These are phyloP conservation scores for Geum urbanum DNA, from an alignment of 306 rosid genomes.

Conservation along the genomic window DNA sequence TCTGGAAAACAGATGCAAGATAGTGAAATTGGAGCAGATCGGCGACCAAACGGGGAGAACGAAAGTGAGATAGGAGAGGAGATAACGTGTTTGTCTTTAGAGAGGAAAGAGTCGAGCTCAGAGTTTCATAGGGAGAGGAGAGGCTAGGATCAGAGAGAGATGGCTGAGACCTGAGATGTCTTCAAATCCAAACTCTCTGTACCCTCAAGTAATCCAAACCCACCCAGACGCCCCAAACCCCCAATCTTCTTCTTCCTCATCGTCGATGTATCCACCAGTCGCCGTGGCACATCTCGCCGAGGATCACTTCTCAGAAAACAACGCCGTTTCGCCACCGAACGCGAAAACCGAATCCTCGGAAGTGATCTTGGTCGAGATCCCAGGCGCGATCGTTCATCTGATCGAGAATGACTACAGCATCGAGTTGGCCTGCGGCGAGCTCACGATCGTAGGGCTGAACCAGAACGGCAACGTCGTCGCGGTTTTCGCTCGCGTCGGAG, in stretches of 20 bases:
- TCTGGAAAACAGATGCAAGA: too few relatives aligned
- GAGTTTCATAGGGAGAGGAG: too few relatives aligned
- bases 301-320: slow-evolving; percentile 43
- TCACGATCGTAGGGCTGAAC: slow-evolving; percentile 40
- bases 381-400: slow-evolving; percentile 63
- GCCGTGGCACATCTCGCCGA: slow-evolving; percentile 34
- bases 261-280: slow-evolving; percentile 43
- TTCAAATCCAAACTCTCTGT: slow-evolving; percentile 27
- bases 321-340: slow-evolving; percentile 11
- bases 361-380: slow-evolving; percentile 46
- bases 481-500: slow-evolving; percentile 61
- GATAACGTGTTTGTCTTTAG: too few relatives aligned
- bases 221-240: slow-evolving; percentile 40
- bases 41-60: too few relatives aligned
- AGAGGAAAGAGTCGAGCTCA: too few relatives aligned
- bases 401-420: slow-evolving; percentile 66
- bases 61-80: too few relatives aligned
- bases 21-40: too few relatives aligned
- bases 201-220: slow-evolving; percentile 43
- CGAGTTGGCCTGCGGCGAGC: slow-evolving; percentile 71
- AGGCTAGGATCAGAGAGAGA: too few relatives aligned
- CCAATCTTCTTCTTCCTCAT: slow-evolving; percentile 30
- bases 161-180: too few relatives aligned
- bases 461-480: slow-evolving; percentile 59
- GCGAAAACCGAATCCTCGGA: slow-evolving; percentile 31